Percentiles rank a stretch among this genome's conserved stretches.
phyloP scores from a whole-genome alignment of 2,329 filamentous ascomycete genomes.

The Nannizzia gypsea region DNA sequence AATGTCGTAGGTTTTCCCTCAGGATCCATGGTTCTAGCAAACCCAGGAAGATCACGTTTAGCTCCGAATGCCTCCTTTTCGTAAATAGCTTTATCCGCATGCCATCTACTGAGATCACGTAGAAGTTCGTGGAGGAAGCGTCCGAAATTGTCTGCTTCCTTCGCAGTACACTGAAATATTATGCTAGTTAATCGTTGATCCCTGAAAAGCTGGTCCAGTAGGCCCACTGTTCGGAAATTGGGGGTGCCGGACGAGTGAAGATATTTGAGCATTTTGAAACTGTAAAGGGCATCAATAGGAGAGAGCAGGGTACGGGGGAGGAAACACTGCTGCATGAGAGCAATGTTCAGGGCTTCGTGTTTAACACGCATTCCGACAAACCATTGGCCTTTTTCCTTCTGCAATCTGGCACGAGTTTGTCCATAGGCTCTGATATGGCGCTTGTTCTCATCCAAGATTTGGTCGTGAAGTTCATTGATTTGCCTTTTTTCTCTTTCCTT shows the following conservation, averaged over 20 bases:
- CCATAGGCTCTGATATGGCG: constrained; percentile 55
- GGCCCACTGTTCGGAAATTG: constrained; percentile 72
- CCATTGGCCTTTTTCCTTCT: constrained; percentile 65
- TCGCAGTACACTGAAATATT: constrained; percentile 79
- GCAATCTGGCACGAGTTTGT: constrained; percentile 56
- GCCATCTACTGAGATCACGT: constrained; percentile 72
- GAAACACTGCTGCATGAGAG: constrained; percentile 79
- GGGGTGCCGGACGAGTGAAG: constrained; percentile 74
- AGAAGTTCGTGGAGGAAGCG: constrained; percentile 77
- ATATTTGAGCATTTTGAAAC: constrained; percentile 73
- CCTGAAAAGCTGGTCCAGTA: constrained; percentile 75
- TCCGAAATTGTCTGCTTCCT: constrained; percentile 86
- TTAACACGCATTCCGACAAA: constrained; percentile 57
- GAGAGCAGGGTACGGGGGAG: constrained; percentile 79
- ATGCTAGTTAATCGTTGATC: constrained; percentile 68
- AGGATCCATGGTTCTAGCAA: constrained; percentile 59
- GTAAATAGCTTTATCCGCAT: constrained; percentile 61
- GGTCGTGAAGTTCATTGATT: constrained; percentile 56
- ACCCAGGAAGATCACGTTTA: constrained; percentile 59
- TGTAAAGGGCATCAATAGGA: constrained; percentile 76
- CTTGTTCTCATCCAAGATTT: constrained; percentile 61
- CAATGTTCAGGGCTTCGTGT: constrained; percentile 56
- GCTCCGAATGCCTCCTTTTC: constrained; percentile 68
- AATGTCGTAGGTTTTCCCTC: constrained; percentile 60
- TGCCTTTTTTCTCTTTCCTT: constrained; percentile 60